Base-by-base conservation (phyloP, 73 alveolate genomes). In the Blepharisma stoltei region DNA sequence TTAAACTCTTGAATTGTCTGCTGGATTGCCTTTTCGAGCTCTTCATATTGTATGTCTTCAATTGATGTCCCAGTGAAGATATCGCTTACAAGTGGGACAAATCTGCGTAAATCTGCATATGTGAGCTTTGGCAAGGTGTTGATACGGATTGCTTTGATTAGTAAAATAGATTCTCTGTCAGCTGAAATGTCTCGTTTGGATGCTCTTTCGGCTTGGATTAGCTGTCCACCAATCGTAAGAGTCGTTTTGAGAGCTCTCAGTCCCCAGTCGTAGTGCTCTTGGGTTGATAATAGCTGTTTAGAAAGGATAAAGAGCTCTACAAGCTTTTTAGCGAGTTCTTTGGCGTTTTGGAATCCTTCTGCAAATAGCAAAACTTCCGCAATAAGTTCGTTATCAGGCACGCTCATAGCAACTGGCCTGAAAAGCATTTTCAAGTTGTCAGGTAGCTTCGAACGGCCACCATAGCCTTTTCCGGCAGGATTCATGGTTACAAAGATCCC, bases 181-280 rank as follows among this genome's bases (percentile, higher is more conserved):
- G 80, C 47, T 11, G 52, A n/a, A 14, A 80, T 53, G 32, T 44
- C 21, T 45, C 67, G 54, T 45, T 53, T 82, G 6, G 46, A 21
- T 7, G 80, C 55, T 71, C 98, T 96, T 87, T 91, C 93, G 70
- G 84, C 88, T 82, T 98, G 98, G 48, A 97, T 90, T 65, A 97
- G 94, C 70, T 97, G 95, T 7, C 99, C 99, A 6, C 99, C 99
- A 67, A 97, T 95, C 8, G 99, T 98, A 68, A 98, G 86, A 67
- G 97, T 98, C 2, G 99, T 97, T 89, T 98, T 98, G 38, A 98
- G 87, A 27, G 99, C 99, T 85, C 99, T 94, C 18, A 98, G 94
- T 41, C 99, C 99, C 99, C 99, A 98, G 88, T 98, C 99, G 86
- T 98, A 98, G 88, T 98, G 99, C 85, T 96, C 93, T 83, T 98